Base-by-base conservation (phyloP, 768 basidiomycete genomes). In the Leccinellum luteum region DNA sequence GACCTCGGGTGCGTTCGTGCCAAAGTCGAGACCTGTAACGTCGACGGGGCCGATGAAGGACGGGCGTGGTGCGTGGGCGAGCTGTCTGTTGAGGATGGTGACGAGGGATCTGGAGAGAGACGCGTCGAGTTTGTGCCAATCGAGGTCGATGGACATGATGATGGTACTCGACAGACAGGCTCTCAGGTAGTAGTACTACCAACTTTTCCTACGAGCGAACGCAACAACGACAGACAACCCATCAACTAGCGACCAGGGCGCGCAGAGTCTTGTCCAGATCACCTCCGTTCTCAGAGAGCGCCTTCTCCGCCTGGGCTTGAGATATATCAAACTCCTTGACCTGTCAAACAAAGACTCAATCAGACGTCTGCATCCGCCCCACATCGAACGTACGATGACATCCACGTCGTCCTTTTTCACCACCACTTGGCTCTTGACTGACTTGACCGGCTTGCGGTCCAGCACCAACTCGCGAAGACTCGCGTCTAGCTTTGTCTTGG, bases 31-130 rank as follows among this genome's bases (percentile, higher is more conserved):
- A 4, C 87, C 85, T 2, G 86, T 87, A 55, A 98, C 85, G 58
- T 87, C 82, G 57, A 98, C 85, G 14, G 95, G 94, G 2, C 97
- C 97, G 35, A 99, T 90, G 72, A 95, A 98, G 10, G 93, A 93
- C 0, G 96, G 97, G n/a, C 92, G 76, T 31, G 83, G 74, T 3
- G 87, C 84, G 50, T 74, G 80, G 6, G 80, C 68, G 23, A 99
- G 87, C 56, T 92, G 89, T 57, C 77, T 76, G 75, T 97, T 94
- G 66, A 99, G 86, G 48, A 87, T 67, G 38, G 83, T 79, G 56
- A 94, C 81, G 57, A 95, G 80, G 30, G 79, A 80, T 17, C 77
- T 76, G 8, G 93, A 81, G 12, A 97, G 81, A 2, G 85, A 81
- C 21, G 80, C 71, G 74, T 93, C 87, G 60, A 98, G 84, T 63